Percentiles rank a stretch among this genome's conserved stretches.
phyloP scores from a whole-genome alignment of 2,329 filamentous ascomycete genomes.

The Paraphaeosphaeria minitans region DNA sequence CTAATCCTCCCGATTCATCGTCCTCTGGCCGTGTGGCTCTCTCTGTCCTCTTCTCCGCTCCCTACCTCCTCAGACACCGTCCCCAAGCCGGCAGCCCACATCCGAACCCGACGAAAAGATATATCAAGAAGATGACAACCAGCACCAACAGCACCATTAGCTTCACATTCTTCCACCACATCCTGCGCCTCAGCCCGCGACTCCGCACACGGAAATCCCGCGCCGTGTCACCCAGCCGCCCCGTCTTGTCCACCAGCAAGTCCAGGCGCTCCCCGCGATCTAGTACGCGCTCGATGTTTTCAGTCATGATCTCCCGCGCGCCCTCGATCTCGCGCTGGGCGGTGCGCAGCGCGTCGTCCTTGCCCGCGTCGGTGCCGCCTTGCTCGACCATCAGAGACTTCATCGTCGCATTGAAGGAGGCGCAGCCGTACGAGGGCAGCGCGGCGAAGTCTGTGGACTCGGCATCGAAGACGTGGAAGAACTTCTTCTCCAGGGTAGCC shows the following conservation, averaged over 20 bases:
- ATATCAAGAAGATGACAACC: constrained; percentile 73
- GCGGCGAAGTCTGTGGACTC: constrained; percentile 72
- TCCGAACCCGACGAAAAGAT: constrained; percentile 73
- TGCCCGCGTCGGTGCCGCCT: constrained; percentile 72
- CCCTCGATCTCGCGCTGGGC: constrained; percentile 91
- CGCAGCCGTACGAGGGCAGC: constrained; percentile 88
- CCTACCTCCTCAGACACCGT: constrained; percentile 40
- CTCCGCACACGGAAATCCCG: constrained; percentile 89
- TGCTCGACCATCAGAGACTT: constrained; percentile 81
- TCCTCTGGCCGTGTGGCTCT: no score
- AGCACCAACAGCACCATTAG: constrained; percentile 80
- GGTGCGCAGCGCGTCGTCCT: constrained; percentile 80
- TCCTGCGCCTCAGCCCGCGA: constrained; percentile 82
- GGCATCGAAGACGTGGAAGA: constrained; percentile 72
- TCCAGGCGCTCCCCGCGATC: constrained; percentile 91
- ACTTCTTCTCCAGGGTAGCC: constrained; percentile 86
- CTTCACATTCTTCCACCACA: constrained; percentile 99
- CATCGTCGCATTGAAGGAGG: constrained; percentile 80
- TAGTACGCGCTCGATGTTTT: constrained; percentile 88
- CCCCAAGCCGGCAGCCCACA: constrained; percentile 66
- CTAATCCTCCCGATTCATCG: no score
- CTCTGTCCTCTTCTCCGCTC: no score
- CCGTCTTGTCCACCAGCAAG: constrained; percentile 94
- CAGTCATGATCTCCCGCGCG: constrained; percentile 90
- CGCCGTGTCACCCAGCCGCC: constrained; percentile 84